Evolutionary conservation across 768 basidiomycete genomes (phyloP).

Genomic region (Ramaria sp.): DNA sequence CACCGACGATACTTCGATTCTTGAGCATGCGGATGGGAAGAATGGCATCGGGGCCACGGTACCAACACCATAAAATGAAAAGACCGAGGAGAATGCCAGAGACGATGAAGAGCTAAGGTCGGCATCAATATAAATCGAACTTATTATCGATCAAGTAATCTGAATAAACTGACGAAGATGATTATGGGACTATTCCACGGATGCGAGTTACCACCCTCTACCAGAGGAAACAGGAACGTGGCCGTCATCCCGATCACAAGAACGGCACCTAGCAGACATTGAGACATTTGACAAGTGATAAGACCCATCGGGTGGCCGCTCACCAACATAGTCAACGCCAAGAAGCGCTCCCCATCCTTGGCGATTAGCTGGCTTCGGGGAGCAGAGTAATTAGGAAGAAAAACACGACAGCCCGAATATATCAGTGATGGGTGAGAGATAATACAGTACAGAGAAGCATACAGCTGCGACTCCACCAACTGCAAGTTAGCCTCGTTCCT

Average conservation of each 20-base stretch:
- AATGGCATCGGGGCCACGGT: slow-evolving; percentile 1
- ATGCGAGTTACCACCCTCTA: slow-evolving; percentile 31
- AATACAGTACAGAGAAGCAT: not conserved
- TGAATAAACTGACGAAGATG: not conserved
- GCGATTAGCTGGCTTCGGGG: slow-evolving; percentile 12
- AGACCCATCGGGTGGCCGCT: not conserved
- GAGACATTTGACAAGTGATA: not conserved
- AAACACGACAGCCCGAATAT: slow-evolving; percentile 23
- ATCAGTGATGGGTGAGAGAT: not conserved
- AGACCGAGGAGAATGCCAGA: not conserved
- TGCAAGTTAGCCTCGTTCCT: too few relatives aligned
- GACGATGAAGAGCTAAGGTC: not conserved
- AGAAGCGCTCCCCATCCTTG: slow-evolving; percentile 7
- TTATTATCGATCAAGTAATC: not conserved
- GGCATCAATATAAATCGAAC: not conserved
- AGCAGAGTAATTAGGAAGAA: slow-evolving; percentile 18
- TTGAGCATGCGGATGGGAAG: slow-evolving; percentile 4
- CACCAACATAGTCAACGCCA: slow-evolving; percentile 3
- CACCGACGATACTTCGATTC: slow-evolving; percentile 3
- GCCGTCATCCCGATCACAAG: slow-evolving; percentile 24
- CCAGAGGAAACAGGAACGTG: slow-evolving; percentile 28
- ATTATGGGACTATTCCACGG: slow-evolving; percentile 16
- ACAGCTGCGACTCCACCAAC: slow-evolving; percentile 8
- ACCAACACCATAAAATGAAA: slow-evolving; percentile 3
- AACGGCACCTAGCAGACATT: slow-evolving; percentile 9